phyloP scores from a whole-genome alignment of 805 yeast genomes.

The Ogataea paraovalis region DNA sequence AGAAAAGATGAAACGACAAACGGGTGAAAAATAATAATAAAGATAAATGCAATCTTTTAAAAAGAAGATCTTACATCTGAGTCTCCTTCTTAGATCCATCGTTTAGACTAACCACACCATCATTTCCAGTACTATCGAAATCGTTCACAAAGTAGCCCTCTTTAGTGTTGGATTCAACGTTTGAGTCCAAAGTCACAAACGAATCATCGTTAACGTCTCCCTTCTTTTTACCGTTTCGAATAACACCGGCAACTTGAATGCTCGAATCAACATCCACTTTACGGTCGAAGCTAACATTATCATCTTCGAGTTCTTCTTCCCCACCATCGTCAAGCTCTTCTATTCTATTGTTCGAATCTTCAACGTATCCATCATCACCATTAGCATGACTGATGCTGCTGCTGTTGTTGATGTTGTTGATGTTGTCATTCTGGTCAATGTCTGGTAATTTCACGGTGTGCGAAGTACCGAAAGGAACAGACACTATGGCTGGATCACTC shows the following conservation, averaged over 20 bases:
- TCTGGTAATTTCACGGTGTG: background rate
- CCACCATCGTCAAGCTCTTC: background rate
- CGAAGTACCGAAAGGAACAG: background rate
- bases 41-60: background rate
- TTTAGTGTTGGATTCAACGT: slow-evolving; percentile 3
- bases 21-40: background rate
- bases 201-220: slow-evolving; percentile 11
- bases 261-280: background rate
- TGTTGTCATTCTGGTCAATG: background rate
- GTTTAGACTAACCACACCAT: slow-evolving; percentile 20
- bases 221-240: background rate
- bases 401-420: no score
- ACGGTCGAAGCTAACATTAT: background rate
- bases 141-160: slow-evolving; percentile 7
- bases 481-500: background rate
- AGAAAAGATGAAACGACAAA: background rate
- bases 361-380: no score
- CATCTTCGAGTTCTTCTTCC: background rate
- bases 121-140: slow-evolving; percentile 11
- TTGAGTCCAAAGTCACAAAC: slow-evolving; percentile 15
- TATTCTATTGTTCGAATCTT: no score
- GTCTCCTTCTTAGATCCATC: slow-evolving; percentile 23
- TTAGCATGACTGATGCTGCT: no score
- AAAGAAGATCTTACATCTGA: slow-evolving; percentile 13
- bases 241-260: background rate